Percentiles rank a stretch among this genome's conserved stretches.
Evolutionary conservation across 2,329 filamentous ascomycete species (phyloP).

Genomic region (Cordyceps tenuipes): DNA sequence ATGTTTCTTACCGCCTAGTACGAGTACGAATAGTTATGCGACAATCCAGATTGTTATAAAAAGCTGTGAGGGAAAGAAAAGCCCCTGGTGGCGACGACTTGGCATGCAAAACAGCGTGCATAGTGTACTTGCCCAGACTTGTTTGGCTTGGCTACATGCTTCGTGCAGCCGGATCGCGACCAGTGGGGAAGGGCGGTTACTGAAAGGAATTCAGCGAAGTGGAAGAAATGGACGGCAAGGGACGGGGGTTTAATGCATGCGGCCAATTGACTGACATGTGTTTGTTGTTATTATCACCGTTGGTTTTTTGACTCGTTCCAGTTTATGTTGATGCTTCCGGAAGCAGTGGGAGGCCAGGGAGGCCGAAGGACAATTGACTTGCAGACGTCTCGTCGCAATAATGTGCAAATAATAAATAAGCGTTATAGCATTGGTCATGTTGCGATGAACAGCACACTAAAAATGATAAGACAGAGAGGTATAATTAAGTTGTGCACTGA

Average conservation of each 20-base stretch:
- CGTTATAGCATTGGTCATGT: not conserved
- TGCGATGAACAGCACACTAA: not conserved
- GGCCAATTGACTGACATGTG: not conserved
- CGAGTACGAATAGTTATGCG: not conserved
- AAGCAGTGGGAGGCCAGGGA: not conserved
- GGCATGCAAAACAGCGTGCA: conserved; percentile 3
- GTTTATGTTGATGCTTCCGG: not conserved
- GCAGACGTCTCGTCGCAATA: too few relatives aligned
- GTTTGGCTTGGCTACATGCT: not conserved
- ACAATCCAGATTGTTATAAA: not conserved
- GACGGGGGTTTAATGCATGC: not conserved
- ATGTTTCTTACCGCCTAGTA: not conserved
- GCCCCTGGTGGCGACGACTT: not conserved
- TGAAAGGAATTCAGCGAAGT: conserved; percentile 5
- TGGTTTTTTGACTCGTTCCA: not conserved
- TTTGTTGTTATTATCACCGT: not conserved
- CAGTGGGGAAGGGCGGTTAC: not conserved
- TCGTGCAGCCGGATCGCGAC: conserved; percentile 7
- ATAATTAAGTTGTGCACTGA: not conserved
- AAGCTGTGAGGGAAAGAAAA: not conserved
- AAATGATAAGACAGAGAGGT: too few relatives aligned
- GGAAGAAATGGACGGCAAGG: not conserved
- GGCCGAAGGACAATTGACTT: not conserved
- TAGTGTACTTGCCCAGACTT: not conserved
- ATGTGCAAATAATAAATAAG: not conserved